Evolutionary conservation across 2,329 filamentous ascomycete genomes (phyloP), one percentile per base, ranked within the genome.

Genomic region (Blastomyces parvus): DNA sequence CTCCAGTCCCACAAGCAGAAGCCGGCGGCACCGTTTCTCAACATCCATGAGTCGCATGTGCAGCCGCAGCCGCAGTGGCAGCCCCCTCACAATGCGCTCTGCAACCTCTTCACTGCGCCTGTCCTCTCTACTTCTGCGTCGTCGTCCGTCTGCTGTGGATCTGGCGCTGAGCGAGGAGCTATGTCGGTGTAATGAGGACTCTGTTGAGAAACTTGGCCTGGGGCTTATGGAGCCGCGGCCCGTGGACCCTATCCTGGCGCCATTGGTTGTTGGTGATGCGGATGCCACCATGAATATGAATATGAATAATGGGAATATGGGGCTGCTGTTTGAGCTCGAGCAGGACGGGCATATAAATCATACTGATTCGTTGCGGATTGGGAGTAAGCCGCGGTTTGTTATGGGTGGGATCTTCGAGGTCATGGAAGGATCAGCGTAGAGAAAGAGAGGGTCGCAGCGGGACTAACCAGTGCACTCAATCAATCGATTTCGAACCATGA

Each of bases 331-430:
- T 36, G 55, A 62, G 13, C 14, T 62, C 19, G 50, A 38, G 14
- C 30, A 25, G 27, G 61, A 66, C n/a, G 40, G 42, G 9, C 50
- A 46, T n/a, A 42, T 46, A 19, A 48, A 38, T 17, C 58, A 36
- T 30, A 36, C 22, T 9, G 13, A 50, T 40, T 50, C 40, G 38
- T 59, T 38, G 52, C 60, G 14, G 64, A 64, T 17, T 62, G 64
- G 33, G 33, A 64, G 65, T 46, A 71, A 71, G 65, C 75, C 75
- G 22, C 68, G 72, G 22, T 77, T 76, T 65, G 77, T 80, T 30
- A 76, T 80, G 74, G 78, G 78, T 19, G 78, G 78, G 9, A 80
- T 80, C 42, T 76, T 78, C 63, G 78, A 80, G 69, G 76, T 80
- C 40, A 76, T 80, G 76, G 78, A 79, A 64, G 76, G 75, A 14